Base-by-base conservation (phyloP, 306 rosid species). In the Alnus rubra region DNA sequence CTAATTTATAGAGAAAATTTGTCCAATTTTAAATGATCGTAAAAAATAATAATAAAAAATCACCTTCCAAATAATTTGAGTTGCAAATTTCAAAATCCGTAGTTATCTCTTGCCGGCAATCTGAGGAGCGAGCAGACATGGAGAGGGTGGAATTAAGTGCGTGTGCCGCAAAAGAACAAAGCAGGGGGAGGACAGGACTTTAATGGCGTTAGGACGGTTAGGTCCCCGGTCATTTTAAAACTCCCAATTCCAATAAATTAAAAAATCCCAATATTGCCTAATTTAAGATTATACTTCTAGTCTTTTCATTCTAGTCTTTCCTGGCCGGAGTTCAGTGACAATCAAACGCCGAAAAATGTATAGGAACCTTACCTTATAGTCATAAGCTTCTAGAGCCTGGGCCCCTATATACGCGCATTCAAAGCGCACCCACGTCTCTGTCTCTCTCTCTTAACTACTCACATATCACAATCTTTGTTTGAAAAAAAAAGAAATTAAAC, bases 331-430 rank as follows among this genome's bases (percentile, higher is more conserved):
- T 33, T 2, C 37, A 1, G 37, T 33, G 0, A 33, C 37, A 33
- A 33, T 33, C 37, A 33, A 44, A 47, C 63, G 60, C 33, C 33
- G 30, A 51, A 50, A 76, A 63, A 63, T 74, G 72, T 42, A 30
- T 51, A 44, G 64, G 76, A 73, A 73, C 76, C 67, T 63, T 70
- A 23, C 28, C 28, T 23, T 23, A 23, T 23, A 54, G 74, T 77
- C 55, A 9, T 51, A 52, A 83, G 75, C 73, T 86, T 78, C 83
- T 83, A 83, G 85, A 78, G 55, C 75, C 50, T 12, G 37, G 71
- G 62, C n/a, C 71, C 28, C 28, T 23, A 23, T 23, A 23, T 23
- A 23, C 28, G 28, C 19, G 35, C 15, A 53, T 55, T 33, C 37
- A 33, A 33, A 33, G 37, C 28, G 28, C 28, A 23, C 28, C 37